Evolutionary conservation across 2,329 filamentous ascomycete species (phyloP).

Genomic region (Aspergillus spinulosporus): DNA sequence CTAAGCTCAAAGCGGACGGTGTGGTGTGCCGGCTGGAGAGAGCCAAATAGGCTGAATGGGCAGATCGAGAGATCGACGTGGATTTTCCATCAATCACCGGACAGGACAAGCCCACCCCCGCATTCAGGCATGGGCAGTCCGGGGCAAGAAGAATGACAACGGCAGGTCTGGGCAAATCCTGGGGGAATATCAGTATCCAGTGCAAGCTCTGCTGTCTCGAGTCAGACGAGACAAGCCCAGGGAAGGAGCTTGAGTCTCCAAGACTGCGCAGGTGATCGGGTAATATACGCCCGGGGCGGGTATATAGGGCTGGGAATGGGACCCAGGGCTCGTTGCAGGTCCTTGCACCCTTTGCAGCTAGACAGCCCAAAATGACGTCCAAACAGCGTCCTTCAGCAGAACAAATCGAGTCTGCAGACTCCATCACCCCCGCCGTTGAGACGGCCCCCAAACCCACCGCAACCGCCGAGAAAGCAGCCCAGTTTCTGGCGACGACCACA

Average conservation of each 20-base stretch:
- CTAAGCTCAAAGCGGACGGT: not conserved
- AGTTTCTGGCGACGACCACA: constrained; percentile 15
- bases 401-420: constrained; percentile 3
- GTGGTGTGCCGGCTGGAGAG: not conserved
- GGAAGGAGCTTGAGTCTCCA: not conserved
- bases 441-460: not conserved
- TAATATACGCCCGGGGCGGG: not conserved
- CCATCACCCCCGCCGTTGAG: constrained; percentile 14
- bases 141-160: not conserved
- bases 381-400: not conserved
- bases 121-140: not conserved
- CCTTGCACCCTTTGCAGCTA: not conserved
- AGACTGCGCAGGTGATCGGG: not conserved
- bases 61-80: not conserved
- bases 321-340: not conserved
- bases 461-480: constrained; percentile 13
- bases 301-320: not conserved
- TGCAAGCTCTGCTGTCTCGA: not conserved
- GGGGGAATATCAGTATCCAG: not conserved
- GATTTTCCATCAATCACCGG: constrained; percentile 10
- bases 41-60: constrained; percentile 4
- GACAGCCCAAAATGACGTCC: not conserved
- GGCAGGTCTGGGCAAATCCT: not conserved
- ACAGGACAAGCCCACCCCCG: not conserved
- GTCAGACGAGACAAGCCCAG: not conserved